A percentile compares a stretch with the other conserved stretches of the same genome.
phyloP scores from a whole-genome alignment of 1,284 basidiomycete species.

The Stereum hirsutum region DNA sequence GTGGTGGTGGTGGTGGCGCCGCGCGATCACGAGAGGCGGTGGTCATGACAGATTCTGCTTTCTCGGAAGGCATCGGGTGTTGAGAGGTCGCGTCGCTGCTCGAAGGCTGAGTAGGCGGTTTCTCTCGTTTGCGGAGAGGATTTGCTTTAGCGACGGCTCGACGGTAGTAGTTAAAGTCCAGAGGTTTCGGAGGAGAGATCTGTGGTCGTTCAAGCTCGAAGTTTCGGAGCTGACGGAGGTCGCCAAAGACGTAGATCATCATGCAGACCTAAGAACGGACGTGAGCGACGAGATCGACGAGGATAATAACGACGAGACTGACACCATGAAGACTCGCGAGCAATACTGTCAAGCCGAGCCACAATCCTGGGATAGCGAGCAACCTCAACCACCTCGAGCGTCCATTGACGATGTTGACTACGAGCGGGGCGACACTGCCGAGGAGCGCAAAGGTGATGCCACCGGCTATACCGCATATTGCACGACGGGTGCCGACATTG shows the following conservation, averaged over 20 bases:
- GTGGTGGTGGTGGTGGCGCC: not conserved
- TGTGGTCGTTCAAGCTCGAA: constrained; percentile 64
- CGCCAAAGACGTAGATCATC: constrained; percentile 75
- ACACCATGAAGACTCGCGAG: constrained; percentile 57
- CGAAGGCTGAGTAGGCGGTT: not conserved
- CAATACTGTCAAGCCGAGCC: constrained; percentile 57
- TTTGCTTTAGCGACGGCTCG: not conserved
- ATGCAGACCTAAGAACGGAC: constrained; percentile 28
- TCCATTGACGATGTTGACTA: constrained; percentile 34
- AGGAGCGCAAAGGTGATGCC: constrained; percentile 32
- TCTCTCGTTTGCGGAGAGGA: not conserved
- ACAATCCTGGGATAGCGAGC: constrained; percentile 56
- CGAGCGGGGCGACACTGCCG: constrained; percentile 38
- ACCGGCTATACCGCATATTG: constrained; percentile 57
- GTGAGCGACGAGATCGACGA: constrained; percentile 1
- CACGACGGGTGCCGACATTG: constrained; percentile 68
- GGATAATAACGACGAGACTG: constrained; percentile 10
- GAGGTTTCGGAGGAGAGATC: constrained; percentile 40
- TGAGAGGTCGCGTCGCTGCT: too few species aligned
- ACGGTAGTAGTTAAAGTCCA: constrained; percentile 2
- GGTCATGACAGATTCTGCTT: not conserved
- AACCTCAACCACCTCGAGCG: constrained; percentile 47
- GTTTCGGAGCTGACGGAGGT: constrained; percentile 66
- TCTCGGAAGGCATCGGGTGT: not conserved
- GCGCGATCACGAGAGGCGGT: not conserved